Base-by-base conservation (phyloP, 345 rosid genomes). In the Arabis alpina region DNA sequence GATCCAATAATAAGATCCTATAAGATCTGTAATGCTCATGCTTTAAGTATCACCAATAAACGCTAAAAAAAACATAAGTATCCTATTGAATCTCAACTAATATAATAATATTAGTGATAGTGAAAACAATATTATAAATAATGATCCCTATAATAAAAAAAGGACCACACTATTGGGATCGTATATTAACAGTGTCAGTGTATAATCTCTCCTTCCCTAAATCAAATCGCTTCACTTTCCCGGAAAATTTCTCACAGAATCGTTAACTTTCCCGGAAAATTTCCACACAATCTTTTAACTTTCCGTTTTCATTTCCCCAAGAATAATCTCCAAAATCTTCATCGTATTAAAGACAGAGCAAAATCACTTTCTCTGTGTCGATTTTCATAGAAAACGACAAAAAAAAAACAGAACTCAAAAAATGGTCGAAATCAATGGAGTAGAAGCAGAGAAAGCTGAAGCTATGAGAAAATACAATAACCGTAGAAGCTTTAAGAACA, bases 401-500 rank as follows among this genome's bases (percentile, higher is more conserved):
- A 56, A 40, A 39, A 34, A 24, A 41, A 6, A 23, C 55, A 10
- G 66, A 34, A 19, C 23, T 19, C n/a, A 27, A 61, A 73, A 34
- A 25, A 24, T 14, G 48, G 62, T 62, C 2, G 63, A 54, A 37
- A 6, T 44, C 32, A 41, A 24, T 50, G 69, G 63, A 55, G 49
- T 59, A 7, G 68, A 66, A 24, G 54, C 54, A 48, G 77, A 74
- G 72, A 74, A 74, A 66, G 72, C 68, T 7, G 66, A 74, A 51
- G 77, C 77, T 8, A 66, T 66, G 55, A 74, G 72, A 49, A 74
- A 54, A 58, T 74, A 50, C 77, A 66, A 66, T 10, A 66, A 59
- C 42, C 49, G 53, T 9, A 42, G 0, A 66, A 61, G 11, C 24
- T 42, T 41, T 50, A 5, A 12, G 1, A 52, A 8, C 55, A 4